Conservation (phyloP, 805 yeast genomes). For the Candida gorgasii region DNA sequence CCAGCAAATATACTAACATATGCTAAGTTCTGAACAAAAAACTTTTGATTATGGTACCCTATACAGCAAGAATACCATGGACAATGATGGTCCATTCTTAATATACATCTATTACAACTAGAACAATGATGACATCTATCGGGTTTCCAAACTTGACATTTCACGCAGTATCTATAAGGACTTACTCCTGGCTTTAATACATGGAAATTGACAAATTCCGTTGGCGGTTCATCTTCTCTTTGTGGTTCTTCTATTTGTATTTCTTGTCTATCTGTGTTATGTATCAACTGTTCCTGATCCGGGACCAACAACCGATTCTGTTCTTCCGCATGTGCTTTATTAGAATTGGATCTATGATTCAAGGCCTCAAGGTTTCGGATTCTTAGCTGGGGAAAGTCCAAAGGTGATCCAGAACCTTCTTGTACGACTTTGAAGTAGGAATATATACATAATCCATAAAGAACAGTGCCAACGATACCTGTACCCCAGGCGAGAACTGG, state of each 20-base stretch:
- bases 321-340: background rate
- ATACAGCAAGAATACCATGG: constrained; percentile 94
- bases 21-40: constrained; percentile 70
- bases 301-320: no score
- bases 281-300: no score
- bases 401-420: constrained; percentile 67
- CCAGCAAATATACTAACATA: constrained; percentile 52
- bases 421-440: constrained; percentile 55
- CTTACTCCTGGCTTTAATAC: constrained; percentile 50
- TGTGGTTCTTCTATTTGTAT: background rate
- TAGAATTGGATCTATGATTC: background rate
- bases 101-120: constrained; percentile 45
- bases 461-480: constrained; percentile 22
- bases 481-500: constrained; percentile 19
- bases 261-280: constrained; percentile 1
- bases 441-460: constrained; percentile 42
- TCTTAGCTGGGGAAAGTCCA: constrained; percentile 50
- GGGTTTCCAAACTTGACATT: constrained; percentile 59
- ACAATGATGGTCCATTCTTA: constrained; percentile 62
- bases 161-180: constrained; percentile 58
- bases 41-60: constrained; percentile 79
- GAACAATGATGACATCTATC: constrained; percentile 62
- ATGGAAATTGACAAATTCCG: constrained; percentile 34
- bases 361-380: constrained; percentile 20
- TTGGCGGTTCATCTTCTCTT: constrained; percentile 27